phyloP scores from a whole-genome alignment of 306 rosid species.

The Citrullus colocynthis region DNA sequence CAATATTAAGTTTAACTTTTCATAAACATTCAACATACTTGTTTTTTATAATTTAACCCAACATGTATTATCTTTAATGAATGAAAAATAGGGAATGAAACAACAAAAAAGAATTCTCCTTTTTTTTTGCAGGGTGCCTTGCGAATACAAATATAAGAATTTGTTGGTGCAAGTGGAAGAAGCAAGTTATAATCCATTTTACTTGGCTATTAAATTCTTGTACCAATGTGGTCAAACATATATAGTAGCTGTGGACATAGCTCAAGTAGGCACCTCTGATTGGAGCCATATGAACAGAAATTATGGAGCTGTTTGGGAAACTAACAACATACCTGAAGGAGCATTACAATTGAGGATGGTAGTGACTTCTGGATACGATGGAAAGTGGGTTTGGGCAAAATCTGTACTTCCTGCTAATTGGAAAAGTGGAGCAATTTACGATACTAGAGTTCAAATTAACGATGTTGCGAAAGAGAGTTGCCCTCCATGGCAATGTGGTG shows the following conservation, averaged over 20 bases:
- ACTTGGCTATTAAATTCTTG: conserved; percentile 49
- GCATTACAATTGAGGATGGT: conserved; percentile 50
- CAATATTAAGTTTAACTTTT: too few species aligned
- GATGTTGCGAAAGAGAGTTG: conserved; percentile 73
- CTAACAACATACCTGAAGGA: conserved; percentile 54
- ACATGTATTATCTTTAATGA: too few species aligned
- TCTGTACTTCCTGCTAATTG: conserved; percentile 64
- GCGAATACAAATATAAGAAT: conserved; percentile 21
- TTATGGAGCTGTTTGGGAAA: conserved; percentile 77
- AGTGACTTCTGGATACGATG: conserved; percentile 61
- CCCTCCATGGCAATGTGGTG: background rate
- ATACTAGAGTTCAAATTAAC: conserved; percentile 46
- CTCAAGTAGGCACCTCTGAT: conserved; percentile 7
- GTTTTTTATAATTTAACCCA: too few species aligned
- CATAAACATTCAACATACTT: too few species aligned
- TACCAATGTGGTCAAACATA: conserved; percentile 95
- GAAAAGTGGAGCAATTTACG: conserved; percentile 40
- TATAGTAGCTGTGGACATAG: conserved; percentile 61
- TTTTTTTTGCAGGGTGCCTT: conserved; percentile 40
- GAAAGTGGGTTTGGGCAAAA: conserved; percentile 56
- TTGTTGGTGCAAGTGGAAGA: conserved; percentile 57
- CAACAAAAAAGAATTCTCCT: too few species aligned
- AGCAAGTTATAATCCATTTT: conserved; percentile 54
- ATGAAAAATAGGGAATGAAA: too few species aligned
- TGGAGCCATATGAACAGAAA: conserved; percentile 31